These are phyloP conservation scores for Hemerocallis citrina DNA, from an alignment of 106 monocot genomes.

Conservation along the genomic window DNA sequence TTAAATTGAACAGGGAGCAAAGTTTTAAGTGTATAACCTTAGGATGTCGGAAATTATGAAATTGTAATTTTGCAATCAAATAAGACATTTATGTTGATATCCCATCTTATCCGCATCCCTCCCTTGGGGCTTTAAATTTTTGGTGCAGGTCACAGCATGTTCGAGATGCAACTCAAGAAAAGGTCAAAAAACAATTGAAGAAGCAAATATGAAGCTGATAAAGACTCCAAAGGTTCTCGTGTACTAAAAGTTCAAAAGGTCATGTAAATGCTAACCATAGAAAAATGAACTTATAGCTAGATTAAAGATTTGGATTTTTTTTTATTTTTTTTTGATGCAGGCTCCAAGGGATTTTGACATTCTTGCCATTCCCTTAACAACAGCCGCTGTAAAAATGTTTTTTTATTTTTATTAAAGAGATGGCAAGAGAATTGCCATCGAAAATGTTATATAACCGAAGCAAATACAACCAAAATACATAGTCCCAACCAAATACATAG, in stretches of 20 bases:
- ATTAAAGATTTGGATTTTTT: not conserved
- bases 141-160: constrained; percentile 76
- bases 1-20: not conserved
- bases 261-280: not conserved
- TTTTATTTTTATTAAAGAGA: no score
- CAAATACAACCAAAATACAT: no score
- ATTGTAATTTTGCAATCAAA: not conserved
- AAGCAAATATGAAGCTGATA: constrained; percentile 71
- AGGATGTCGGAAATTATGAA: not conserved
- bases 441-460: no score
- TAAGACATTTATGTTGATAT: not conserved
- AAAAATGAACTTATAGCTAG: not conserved
- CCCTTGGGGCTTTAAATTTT: not conserved
- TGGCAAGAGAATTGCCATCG: no score
- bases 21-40: not conserved
- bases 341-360: constrained; percentile 81
- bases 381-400: constrained; percentile 49
- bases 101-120: not conserved
- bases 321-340: constrained; percentile 21
- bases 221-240: constrained; percentile 60
- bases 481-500: constrained; percentile 66
- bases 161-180: constrained; percentile 84
- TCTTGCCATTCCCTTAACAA: constrained; percentile 72
- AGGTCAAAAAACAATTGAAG: constrained; percentile 68
- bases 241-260: no score